Evolutionary conservation across 805 yeast species (phyloP).

Genomic region (Candida orba): DNA sequence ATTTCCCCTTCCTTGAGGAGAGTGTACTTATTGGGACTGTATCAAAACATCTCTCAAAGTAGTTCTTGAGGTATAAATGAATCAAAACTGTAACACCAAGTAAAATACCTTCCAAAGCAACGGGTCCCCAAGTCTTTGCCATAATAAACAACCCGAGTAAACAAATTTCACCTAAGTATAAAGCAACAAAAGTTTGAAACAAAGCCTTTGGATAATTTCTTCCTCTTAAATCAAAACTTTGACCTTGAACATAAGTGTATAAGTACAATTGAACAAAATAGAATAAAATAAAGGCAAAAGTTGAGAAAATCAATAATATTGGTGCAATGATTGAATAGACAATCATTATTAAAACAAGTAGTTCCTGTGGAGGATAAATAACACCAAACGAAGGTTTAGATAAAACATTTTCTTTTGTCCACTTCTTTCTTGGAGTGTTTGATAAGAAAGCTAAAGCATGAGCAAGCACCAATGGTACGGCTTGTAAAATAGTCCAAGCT

Average conservation of each 20-base stretch:
- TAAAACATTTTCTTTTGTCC: constrained; percentile 66
- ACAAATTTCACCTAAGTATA: constrained; percentile 67
- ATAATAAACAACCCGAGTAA: constrained; percentile 65
- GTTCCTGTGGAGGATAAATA: constrained; percentile 68
- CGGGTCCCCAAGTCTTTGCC: constrained; percentile 74
- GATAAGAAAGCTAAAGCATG: constrained; percentile 72
- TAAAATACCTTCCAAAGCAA: constrained; percentile 59
- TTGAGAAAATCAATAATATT: constrained; percentile 59
- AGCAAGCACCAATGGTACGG: constrained; percentile 64
- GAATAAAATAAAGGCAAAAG: constrained; percentile 46
- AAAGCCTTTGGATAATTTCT: constrained; percentile 66
- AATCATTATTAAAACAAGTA: constrained; percentile 64
- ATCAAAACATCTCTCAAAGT: constrained; percentile 57
- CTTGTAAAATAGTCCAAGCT: constrained; percentile 69
- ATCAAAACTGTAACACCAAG: constrained; percentile 49
- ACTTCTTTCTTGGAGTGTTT: constrained; percentile 85
- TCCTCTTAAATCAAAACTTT: constrained; percentile 56
- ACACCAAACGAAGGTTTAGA: constrained; percentile 75
- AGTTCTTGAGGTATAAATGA: constrained; percentile 53
- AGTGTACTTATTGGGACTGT: constrained; percentile 61
- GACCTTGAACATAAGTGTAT: constrained; percentile 55
- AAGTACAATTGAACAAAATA: constrained; percentile 59
- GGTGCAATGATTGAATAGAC: constrained; percentile 79
- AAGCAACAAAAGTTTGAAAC: constrained; percentile 63
- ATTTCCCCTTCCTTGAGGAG: constrained; percentile 31